Percentiles rank a stretch among this genome's conserved stretches.
These are phyloP conservation scores for Colletotrichum trifolii DNA, from an alignment of 2,329 filamentous ascomycete species.

Conservation along the genomic window DNA sequence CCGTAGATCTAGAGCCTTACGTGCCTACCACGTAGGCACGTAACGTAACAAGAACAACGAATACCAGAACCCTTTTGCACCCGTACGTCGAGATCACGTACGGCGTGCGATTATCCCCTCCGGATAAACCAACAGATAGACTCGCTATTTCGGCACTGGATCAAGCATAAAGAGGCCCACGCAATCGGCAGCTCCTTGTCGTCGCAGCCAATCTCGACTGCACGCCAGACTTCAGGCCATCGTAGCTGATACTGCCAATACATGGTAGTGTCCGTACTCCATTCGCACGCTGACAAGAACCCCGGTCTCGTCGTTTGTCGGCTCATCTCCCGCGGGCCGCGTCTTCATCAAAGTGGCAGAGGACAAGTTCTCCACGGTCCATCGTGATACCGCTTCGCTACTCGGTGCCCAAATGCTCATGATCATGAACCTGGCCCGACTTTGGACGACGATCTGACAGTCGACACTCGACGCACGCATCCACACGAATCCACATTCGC, in stretches of 20 bases:
- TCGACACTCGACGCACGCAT: slow-evolving; percentile 18
- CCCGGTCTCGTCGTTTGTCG: slow-evolving; percentile 6
- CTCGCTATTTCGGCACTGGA: slow-evolving; percentile 24
- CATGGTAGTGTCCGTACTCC: background rate
- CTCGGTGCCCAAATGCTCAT: slow-evolving; percentile 9
- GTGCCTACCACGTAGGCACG: too few relatives aligned
- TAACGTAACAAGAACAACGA: too few relatives aligned
- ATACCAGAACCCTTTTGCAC: too few relatives aligned
- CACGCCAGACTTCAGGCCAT: too few relatives aligned
- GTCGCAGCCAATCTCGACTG: slow-evolving; percentile 30
- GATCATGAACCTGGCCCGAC: slow-evolving; percentile 14
- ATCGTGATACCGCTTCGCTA: background rate
- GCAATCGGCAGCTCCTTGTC: slow-evolving; percentile 25
- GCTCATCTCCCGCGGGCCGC: slow-evolving; percentile 23
- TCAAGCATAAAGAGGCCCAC: slow-evolving; percentile 31
- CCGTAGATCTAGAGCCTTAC: too few relatives aligned
- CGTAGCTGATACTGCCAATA: too few relatives aligned
- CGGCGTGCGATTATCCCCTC: too few relatives aligned
- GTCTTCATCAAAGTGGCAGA: slow-evolving; percentile 24
- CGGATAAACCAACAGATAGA: too few relatives aligned
- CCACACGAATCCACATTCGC: slow-evolving; percentile 19
- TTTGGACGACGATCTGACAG: slow-evolving; percentile 33
- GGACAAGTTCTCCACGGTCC: slow-evolving; percentile 7
- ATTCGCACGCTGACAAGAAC: background rate
- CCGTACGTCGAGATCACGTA: too few relatives aligned